Conservation (phyloP, 1,284 basidiomycete genomes). For the Coniferiporia sulphurascens region DNA sequence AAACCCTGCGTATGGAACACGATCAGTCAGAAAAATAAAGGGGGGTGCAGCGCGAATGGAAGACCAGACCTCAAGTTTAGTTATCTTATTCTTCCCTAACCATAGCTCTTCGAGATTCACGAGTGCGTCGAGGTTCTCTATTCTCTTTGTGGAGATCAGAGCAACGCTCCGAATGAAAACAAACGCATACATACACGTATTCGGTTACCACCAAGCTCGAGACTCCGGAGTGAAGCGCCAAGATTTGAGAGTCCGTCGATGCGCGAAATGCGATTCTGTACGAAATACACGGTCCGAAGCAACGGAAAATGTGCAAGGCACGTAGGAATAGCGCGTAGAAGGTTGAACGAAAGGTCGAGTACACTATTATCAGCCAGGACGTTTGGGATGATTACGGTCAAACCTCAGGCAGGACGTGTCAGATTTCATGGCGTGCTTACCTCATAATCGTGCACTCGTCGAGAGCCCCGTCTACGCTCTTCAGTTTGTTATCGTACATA, state of each 20-base stretch:
- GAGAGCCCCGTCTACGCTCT: constrained; percentile 62
- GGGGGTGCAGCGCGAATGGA: constrained; percentile 9
- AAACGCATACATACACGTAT: constrained; percentile 57
- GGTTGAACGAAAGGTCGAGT: constrained; percentile 94
- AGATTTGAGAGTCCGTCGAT: constrained; percentile 64
- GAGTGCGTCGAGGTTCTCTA: constrained; percentile 84
- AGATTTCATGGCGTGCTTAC: constrained; percentile 43
- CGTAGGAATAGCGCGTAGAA: constrained; percentile 70
- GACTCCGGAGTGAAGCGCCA: constrained; percentile 65
- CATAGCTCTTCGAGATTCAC: constrained; percentile 88
- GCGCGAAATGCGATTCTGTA: constrained; percentile 91
- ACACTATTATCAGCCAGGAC: constrained; percentile 41
- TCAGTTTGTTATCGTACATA: constrained; percentile 93
- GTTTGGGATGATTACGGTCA: too few species aligned
- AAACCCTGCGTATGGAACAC: constrained; percentile 48
- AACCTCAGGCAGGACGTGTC: not conserved
- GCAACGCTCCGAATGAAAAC: constrained; percentile 12
- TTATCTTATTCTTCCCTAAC: constrained; percentile 97
- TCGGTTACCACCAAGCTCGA: constrained; percentile 92
- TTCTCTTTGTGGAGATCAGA: constrained; percentile 47
- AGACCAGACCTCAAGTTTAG: constrained; percentile 67
- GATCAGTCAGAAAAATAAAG: constrained; percentile 18
- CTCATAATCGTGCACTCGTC: constrained; percentile 56
- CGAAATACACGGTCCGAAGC: constrained; percentile 83
- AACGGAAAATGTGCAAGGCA: constrained; percentile 52